These are phyloP conservation scores for Saussurea involucrata DNA, from an alignment of 129 eudicot genomes.

Conservation along the genomic window DNA sequence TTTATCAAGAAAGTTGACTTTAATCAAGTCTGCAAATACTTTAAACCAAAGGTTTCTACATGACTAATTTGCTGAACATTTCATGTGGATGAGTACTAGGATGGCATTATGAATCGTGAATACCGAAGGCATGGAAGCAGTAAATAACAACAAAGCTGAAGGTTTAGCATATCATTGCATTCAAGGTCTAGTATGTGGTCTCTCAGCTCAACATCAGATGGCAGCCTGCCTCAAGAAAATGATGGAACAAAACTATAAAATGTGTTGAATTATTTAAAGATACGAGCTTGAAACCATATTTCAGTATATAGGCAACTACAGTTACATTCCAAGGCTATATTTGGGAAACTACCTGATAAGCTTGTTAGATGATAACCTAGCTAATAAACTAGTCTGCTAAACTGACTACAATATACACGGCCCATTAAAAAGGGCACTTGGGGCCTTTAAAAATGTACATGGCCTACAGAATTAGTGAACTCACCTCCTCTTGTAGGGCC, in stretches of 20 bases:
- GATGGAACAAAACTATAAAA: neutral
- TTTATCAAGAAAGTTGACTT: neutral
- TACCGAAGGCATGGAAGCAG: neutral
- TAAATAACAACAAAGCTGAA: no score
- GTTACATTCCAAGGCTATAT: neutral
- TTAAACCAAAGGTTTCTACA: neutral
- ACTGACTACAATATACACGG: neutral
- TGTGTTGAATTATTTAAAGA: neutral
- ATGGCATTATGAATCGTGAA: neutral
- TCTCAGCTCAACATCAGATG: no score
- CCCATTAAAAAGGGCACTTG: neutral
- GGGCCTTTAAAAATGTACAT: neutral
- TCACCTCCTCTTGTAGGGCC: constrained; percentile 29
- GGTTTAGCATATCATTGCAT: no score
- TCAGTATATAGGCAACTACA: no score
- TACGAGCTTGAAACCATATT: no score
- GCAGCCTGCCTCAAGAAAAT: no score
- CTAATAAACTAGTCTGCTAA: neutral
- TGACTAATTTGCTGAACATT: no score
- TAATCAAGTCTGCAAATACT: neutral
- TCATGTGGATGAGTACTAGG: no score
- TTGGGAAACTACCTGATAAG: neutral
- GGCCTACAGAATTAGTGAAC: neutral
- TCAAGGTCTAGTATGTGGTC: no score
- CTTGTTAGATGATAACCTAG: neutral